Evolutionary conservation across 2,329 filamentous ascomycete genomes (phyloP), one percentile per base, ranked within the genome.

Genomic region (Colletotrichum chlorophyti): DNA sequence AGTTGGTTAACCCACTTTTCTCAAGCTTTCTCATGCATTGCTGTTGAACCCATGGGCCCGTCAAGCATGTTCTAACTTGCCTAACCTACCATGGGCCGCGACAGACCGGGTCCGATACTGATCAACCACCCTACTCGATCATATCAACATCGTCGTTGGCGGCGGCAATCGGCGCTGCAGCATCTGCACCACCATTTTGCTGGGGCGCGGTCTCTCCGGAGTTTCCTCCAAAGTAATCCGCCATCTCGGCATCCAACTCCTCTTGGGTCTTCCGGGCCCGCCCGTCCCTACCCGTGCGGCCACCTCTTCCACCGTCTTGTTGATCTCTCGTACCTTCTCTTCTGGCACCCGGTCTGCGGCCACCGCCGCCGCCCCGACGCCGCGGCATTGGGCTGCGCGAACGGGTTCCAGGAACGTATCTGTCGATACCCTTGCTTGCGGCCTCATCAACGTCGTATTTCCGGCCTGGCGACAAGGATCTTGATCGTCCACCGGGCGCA

Each of bases 181-280:
- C 73, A 52, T 66, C 74, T 35, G 72, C 65, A 48, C 65, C 72
- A 27, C 68, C 70, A 55, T 71, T 66, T 6, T 68, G 63, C 23
- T 69, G 75, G 32, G 73, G 76, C n/a, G 68, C 72, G 48, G 69
- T 74, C 43, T 75, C 69, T 42, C 66, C 72, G 54, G 66, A 29
- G 37, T 43, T 47, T 47, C 66, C 70, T 23, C 76, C 87, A 79
- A 92, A 97, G 74, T 97, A 97, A 70, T 97, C 91, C 26, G 89
- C 92, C 93, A 97, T 97, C 76, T 97, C 93, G n/a, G 91, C 91
- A 72, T 97, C 93, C 35, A 97, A 80, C 71, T 97, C 91, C 67
- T 96, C 91, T 65, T 93, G 90, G 0, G 93, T 97, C 83, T 96
- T 97, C 75, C 86, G 89, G 2, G 87, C 82, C 45, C 91, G 83